Percentiles rank a stretch among this genome's conserved stretches.
Evolutionary conservation across 495 filamentous ascomycete genomes (phyloP).

Genomic region (Aspergillus homomorphus): DNA sequence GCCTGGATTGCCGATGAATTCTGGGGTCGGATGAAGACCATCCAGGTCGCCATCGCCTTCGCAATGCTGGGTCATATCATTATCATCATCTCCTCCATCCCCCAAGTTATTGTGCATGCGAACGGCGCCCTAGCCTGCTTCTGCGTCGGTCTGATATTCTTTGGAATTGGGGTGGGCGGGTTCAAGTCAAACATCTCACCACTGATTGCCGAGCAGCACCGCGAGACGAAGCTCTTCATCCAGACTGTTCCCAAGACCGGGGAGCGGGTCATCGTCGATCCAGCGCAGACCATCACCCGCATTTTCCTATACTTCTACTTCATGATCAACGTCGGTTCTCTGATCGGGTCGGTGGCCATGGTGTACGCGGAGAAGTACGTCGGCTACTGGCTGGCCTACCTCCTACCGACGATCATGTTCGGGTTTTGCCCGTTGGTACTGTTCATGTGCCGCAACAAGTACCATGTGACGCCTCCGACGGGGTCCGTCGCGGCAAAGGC

Average conservation of each 20-base stretch:
- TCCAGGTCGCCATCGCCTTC: conserved; percentile 54
- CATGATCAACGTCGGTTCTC: conserved; percentile 51
- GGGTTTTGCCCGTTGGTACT: conserved; percentile 58
- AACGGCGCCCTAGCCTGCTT: conserved; percentile 53
- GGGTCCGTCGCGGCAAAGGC: conserved; percentile 62
- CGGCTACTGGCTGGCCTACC: conserved; percentile 70
- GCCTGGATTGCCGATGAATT: conserved; percentile 72
- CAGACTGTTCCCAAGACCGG: conserved; percentile 43
- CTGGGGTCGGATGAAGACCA: conserved; percentile 69
- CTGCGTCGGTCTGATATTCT: conserved; percentile 55
- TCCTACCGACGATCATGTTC: conserved; percentile 59
- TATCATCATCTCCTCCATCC: conserved; percentile 60
- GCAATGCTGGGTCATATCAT: conserved; percentile 65
- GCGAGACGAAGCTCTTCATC: conserved; percentile 37
- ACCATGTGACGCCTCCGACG: conserved; percentile 55
- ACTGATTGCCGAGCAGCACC: conserved; percentile 51
- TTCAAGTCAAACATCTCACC: conserved; percentile 69
- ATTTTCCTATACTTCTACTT: conserved; percentile 46
- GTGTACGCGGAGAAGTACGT: conserved; percentile 71
- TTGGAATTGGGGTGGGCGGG: conserved; percentile 49
- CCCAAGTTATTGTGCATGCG: conserved; percentile 54
- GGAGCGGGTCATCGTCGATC: conserved; percentile 66
- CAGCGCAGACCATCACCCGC: conserved; percentile 51
- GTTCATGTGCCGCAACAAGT: conserved; percentile 56
- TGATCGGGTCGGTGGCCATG: conserved; percentile 54